Conservation (phyloP, 1,284 basidiomycete species). For the Apiotrichum veenhuisii region DNA sequence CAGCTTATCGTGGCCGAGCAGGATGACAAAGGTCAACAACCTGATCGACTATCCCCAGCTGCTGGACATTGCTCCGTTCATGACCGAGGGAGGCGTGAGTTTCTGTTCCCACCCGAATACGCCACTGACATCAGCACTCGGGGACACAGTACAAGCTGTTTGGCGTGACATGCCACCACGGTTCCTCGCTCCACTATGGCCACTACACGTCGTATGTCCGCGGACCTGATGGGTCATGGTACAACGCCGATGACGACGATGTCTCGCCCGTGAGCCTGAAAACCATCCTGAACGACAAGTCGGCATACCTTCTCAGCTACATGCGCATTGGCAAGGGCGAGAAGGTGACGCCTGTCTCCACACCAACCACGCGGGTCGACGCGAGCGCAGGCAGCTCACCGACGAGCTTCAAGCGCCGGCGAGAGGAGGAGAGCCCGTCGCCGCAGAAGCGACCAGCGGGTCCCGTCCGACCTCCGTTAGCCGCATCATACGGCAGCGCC, state of each 20-base stretch:
- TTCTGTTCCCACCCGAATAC: not conserved
- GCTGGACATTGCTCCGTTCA: conserved; percentile 71
- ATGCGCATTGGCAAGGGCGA: conserved; percentile 53
- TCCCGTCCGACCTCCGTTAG: not conserved
- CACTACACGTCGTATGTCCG: conserved; percentile 92
- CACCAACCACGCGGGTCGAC: not conserved
- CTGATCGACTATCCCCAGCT: conserved; percentile 72
- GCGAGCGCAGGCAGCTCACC: not conserved
- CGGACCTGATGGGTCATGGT: conserved; percentile 70
- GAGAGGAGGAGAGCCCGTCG: conserved; percentile 54
- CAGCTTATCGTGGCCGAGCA: conserved; percentile 45
- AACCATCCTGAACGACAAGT: conserved; percentile 63
- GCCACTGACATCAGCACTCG: conserved; percentile 36
- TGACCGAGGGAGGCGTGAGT: conserved; percentile 64
- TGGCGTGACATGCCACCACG: conserved; percentile 89
- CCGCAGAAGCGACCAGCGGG: conserved; percentile 40
- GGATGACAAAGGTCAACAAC: conserved; percentile 79
- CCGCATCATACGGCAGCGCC: conserved; percentile 4
- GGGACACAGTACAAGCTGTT: conserved; percentile 83
- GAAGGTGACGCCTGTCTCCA: no score
- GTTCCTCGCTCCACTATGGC: conserved; percentile 86
- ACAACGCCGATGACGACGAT: conserved; percentile 88
- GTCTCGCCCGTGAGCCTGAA: conserved; percentile 53
- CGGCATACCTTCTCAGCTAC: conserved; percentile 93
- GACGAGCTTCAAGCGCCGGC: conserved; percentile 10